A percentile compares a stretch with the other conserved stretches of the same genome.
Evolutionary conservation across 2,329 filamentous ascomycete genomes (phyloP).

Genomic region (Cryphonectria nitschkei): DNA sequence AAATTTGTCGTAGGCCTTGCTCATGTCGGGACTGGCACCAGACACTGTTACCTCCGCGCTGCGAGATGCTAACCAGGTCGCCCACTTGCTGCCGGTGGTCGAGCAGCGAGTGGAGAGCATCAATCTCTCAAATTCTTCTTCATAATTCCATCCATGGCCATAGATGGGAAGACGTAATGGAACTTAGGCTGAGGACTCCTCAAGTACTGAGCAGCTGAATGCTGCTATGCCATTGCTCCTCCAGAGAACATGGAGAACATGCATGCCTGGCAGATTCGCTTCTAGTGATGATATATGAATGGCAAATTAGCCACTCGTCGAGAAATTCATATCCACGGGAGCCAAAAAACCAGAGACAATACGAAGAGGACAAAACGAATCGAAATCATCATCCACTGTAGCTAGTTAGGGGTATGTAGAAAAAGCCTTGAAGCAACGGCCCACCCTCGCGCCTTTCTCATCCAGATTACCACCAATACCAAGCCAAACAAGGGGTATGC

Average conservation of each 20-base stretch:
- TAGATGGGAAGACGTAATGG: background rate
- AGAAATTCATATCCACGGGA: background rate
- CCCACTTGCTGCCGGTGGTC: conserved; percentile 70
- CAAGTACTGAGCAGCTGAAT: background rate
- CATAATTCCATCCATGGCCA: conserved; percentile 2
- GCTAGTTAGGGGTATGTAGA: conserved; percentile 16
- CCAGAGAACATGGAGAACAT: background rate
- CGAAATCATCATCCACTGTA: conserved; percentile 4
- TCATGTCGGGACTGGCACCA: conserved; percentile 55
- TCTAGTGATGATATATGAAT: background rate
- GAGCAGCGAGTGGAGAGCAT: conserved; percentile 64
- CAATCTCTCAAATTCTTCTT: conserved; percentile 32
- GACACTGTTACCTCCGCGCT: conserved; percentile 78
- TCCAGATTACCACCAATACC: conserved; percentile 17
- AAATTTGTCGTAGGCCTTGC: conserved; percentile 46
- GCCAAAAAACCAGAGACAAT: background rate
- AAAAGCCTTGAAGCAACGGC: conserved; percentile 9
- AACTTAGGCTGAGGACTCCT: background rate
- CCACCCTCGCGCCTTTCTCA: background rate
- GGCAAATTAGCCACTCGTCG: background rate
- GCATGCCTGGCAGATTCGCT: background rate
- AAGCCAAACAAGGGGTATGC: conserved; percentile 20
- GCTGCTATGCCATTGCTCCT: background rate
- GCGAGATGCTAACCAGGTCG: conserved; percentile 78
- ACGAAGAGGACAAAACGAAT: conserved; percentile 7